Percentiles rank a stretch among this genome's conserved stretches.
phyloP scores from a whole-genome alignment of 345 rosid genomes.

The Pistacia vera region DNA sequence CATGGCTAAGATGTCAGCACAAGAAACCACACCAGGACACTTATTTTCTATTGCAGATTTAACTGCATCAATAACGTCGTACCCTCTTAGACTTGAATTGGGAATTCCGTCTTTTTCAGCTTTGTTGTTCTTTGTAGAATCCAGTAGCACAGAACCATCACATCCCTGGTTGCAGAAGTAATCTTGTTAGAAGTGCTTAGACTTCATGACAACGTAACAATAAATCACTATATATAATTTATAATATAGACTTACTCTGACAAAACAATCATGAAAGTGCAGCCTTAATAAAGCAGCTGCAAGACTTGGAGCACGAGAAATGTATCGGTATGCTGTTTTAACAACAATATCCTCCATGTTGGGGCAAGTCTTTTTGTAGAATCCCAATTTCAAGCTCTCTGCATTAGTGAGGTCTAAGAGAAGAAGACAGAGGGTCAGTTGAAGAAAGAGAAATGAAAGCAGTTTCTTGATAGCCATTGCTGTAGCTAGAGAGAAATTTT shows the following conservation, averaged over 20 bases:
- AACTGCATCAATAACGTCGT: slow-evolving; percentile 47
- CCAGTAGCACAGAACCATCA: slow-evolving; percentile 51
- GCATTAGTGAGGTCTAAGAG: slow-evolving; percentile 22
- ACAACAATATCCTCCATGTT: slow-evolving; percentile 33
- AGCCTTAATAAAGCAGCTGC: slow-evolving; percentile 46
- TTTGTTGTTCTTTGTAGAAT: slow-evolving; percentile 26
- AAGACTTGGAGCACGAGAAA: slow-evolving; percentile 37
- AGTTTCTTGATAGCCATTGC: slow-evolving; percentile 46
- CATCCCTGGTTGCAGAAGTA: slow-evolving; percentile 40
- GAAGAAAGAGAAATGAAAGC: slow-evolving; percentile 29
- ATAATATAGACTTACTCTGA: slow-evolving; percentile 30
- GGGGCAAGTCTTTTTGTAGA: slow-evolving; percentile 43
- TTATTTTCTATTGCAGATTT: slow-evolving; percentile 31
- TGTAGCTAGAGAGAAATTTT: background rate
- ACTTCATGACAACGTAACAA: background rate
- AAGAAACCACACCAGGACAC: slow-evolving; percentile 38
- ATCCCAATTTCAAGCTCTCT: slow-evolving; percentile 27
- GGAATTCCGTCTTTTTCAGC: slow-evolving; percentile 46
- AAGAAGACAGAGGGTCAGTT: slow-evolving; percentile 27
- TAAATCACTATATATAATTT: no score
- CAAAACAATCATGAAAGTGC: slow-evolving; percentile 61
- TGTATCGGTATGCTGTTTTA: slow-evolving; percentile 21
- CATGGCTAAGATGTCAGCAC: slow-evolving; percentile 33
- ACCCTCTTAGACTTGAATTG: slow-evolving; percentile 44
- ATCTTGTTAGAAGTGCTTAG: background rate